Evolutionary conservation across 768 basidiomycete genomes (phyloP), one percentile per base, ranked within the genome.

Genomic region (Tulasnella sp.): DNA sequence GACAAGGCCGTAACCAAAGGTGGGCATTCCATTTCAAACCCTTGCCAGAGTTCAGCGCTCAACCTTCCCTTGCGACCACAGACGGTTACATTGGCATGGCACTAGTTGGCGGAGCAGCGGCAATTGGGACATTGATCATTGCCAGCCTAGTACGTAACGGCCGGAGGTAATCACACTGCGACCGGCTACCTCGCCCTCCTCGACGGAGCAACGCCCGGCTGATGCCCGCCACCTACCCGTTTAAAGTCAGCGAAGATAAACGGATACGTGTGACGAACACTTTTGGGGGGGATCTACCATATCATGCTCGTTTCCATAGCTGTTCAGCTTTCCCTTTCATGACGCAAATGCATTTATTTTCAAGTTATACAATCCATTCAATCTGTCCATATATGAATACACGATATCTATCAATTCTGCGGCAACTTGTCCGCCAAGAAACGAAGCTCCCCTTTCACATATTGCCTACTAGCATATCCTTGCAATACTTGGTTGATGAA

Each of bases 51-150:
- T 31, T 71, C 76, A 68, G 76, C 81, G 21, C 46, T 74, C 44
- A 24, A 72, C 31, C 18, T 16, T 58, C 40, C 34, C 44, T 42
- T 75, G 72, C 40, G 39, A 74, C 74, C 46, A 8, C 85, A 97
- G 97, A 99, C 85, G 97, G 97, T n/a, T 98, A 98, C 85, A 94
- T 98, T 74, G 98, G 98, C 72, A 96, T 99, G 93, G 98, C 96
- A 19, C 88, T 99, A 62, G 95, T 92, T 27, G 97, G 97, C 75
- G 95, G 96, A 77, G 92, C 90, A 58, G 96, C 94, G 19, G 96
- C 97, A 19, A 83, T 97, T 31, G 94, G 95, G 75, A 91, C 93
- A 40, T 85, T 95, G 73, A 84, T 93, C 79, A 79, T 95, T 78
- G 92, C 94, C 84, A 87, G 90, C 86, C 87, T 95, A 84, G 88